Evolutionary conservation across 176 grass and related monocot genomes (phyloP), one percentile per base, ranked within the genome.

Genomic region (Bolboschoenus planiculmis): DNA sequence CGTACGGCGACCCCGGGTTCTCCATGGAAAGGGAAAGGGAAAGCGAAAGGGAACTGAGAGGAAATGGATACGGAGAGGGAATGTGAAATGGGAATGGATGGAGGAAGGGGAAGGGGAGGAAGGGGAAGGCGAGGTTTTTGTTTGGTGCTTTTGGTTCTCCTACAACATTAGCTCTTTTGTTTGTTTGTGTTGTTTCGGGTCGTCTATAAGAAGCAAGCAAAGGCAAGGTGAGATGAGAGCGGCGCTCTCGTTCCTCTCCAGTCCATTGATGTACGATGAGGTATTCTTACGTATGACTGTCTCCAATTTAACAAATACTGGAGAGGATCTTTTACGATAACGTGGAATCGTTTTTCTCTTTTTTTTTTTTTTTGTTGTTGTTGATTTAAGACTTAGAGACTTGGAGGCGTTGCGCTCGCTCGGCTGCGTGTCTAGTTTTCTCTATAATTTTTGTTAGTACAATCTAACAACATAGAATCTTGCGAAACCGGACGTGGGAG

Each of bases 1-100:
- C 88, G 81, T 94, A 92, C 79, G 92, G 95, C 66, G 89, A 92
- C 68, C 91, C 90, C 3, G 92, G 88, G 74, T 87, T 88, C 30
- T 97, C 95, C 95, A 97, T 97, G 72, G 68, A 55, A 80, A 64
- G 3, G 47, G 44, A 35, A 8, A 40, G 3, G 30, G 6, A 60
- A 5, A 14, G n/a, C n/a, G 68, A 55, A 80, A 64, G 3, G 47
- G 44, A 35, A 8, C n/a, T 33, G 21, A 54, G 34, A 66, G 62
- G 27, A 56, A 79, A 56, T 30, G 46, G 77, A 80, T 0, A 26
- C 18, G 77, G 33, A 54, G 8, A 21, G 74, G 46, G 26, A 58
- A 56, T 39, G 55, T 4, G 78, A 62, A 30, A 72, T 35, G 82
- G 43, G 14, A 21, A 18, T 20, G 81, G 65, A 71, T 11, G 59